Percentiles rank a stretch among this genome's conserved stretches.
These are phyloP conservation scores for Chlorokybus atmophyticus DNA, from an alignment of 139 green algal genomes.

Conservation along the genomic window DNA sequence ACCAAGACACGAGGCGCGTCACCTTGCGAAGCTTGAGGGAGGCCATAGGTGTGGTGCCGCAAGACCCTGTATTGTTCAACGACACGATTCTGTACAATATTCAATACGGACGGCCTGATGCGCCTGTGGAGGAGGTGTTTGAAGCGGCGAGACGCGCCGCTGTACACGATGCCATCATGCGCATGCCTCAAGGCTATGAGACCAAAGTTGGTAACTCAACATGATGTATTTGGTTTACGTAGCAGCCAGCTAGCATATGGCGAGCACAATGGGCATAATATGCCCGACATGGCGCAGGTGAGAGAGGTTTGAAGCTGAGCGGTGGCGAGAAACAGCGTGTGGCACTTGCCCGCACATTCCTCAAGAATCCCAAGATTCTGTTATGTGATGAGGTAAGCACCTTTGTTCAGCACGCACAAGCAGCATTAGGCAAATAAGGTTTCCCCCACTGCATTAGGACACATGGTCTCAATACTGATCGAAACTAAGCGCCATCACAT, in stretches of 20 bases:
- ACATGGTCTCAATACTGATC: no score
- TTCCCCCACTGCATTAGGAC: no score
- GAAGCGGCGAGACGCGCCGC: constrained; percentile 17
- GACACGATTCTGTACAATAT: constrained; percentile 84
- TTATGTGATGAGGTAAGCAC: no score
- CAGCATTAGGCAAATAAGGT: no score
- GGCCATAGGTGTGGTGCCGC: constrained; percentile 75
- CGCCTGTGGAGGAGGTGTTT: constrained; percentile 26
- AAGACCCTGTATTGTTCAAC: constrained; percentile 67
- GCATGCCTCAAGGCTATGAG: constrained; percentile 75
- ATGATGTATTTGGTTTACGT: no score
- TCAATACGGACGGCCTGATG: constrained; percentile 42
- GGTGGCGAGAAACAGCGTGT: constrained; percentile 91
- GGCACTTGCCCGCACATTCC: constrained; percentile 69
- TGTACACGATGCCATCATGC: constrained; percentile 65
- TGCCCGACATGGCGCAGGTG: no score
- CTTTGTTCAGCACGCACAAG: no score
- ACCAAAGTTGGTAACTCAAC: no score
- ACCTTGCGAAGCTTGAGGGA: constrained; percentile 25
- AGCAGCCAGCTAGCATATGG: no score
- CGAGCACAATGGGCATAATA: no score
- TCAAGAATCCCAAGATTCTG: constrained; percentile 59
- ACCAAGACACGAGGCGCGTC: constrained; percentile 21
- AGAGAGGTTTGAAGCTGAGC: constrained; percentile 52
- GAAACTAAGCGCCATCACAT: no score